These are phyloP conservation scores for Bryum argenteum DNA, from an alignment of 225 moss, liverwort and hornwort genomes.

Conservation along the genomic window DNA sequence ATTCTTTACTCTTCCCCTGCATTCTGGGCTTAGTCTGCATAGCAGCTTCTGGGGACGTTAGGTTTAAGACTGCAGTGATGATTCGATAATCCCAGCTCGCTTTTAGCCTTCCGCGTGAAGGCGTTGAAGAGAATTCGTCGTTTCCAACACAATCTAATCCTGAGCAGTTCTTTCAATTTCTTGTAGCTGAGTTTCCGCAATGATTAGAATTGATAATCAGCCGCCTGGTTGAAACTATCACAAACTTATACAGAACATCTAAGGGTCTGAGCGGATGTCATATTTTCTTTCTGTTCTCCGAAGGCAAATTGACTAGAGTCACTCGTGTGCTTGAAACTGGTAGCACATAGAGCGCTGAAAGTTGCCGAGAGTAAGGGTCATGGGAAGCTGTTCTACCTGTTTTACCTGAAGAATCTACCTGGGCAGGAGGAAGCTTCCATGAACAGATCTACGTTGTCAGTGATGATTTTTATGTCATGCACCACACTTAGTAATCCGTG, in stretches of 20 bases:
- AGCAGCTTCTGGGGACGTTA: rapidly evolving
- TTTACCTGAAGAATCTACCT: slow-evolving; percentile 57
- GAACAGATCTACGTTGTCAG: slow-evolving; percentile 24
- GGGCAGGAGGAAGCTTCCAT: slow-evolving; percentile 59
- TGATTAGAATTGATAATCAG: slow-evolving; percentile 47
- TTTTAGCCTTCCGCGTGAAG: slow-evolving; percentile 54
- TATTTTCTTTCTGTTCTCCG: not conserved
- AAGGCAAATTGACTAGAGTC: slow-evolving; percentile 85
- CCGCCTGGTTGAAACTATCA: slow-evolving; percentile 47
- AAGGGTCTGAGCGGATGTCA: slow-evolving; percentile 43
- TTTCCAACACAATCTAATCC: slow-evolving; percentile 55
- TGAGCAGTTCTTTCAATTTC: slow-evolving; percentile 37
- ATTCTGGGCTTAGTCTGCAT: not conserved
- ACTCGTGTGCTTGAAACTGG: slow-evolving; percentile 55
- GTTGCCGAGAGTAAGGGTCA: slow-evolving; percentile 58
- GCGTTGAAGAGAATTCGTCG: slow-evolving; percentile 65
- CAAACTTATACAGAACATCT: slow-evolving; percentile 48
- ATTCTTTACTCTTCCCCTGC: rapidly evolving
- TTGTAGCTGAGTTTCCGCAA: not conserved
- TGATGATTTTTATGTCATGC: slow-evolving; percentile 56
- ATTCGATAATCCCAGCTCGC: slow-evolving; percentile 79
- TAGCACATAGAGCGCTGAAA: slow-evolving; percentile 92
- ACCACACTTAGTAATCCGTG: slow-evolving; percentile 57
- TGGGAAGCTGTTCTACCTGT: slow-evolving; percentile 62
- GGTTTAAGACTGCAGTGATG: slow-evolving; percentile 44